These are phyloP conservation scores for Acidiella bohemica DNA, from an alignment of 495 filamentous ascomycete species.

Conservation along the genomic window DNA sequence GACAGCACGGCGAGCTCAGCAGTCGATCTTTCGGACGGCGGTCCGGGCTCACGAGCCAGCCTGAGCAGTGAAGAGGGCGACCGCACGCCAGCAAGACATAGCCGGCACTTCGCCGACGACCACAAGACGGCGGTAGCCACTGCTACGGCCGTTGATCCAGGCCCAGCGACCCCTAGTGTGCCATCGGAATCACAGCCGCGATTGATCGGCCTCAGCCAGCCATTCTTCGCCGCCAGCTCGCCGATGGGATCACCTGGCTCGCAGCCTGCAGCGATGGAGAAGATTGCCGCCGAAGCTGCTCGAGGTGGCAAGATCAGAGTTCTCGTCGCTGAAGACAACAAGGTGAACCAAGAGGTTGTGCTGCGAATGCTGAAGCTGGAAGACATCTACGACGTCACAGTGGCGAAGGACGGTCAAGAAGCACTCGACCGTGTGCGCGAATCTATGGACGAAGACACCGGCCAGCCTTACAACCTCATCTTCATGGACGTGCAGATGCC, in stretches of 20 bases:
- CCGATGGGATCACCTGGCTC: conserved; percentile 31
- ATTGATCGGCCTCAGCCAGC: conserved; percentile 69
- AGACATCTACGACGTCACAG: conserved; percentile 42
- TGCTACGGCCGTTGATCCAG: conserved; percentile 18
- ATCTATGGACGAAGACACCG: conserved; percentile 39
- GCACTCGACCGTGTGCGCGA: conserved; percentile 74
- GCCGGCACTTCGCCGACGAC: conserved; percentile 6
- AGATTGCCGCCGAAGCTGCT: conserved; percentile 32
- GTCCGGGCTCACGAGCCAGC: neutral
- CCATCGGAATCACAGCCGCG: conserved; percentile 49
- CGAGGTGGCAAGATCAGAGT: conserved; percentile 54
- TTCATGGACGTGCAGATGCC: conserved; percentile 98
- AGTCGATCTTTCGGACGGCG: conserved; percentile 5
- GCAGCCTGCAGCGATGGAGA: conserved; percentile 41
- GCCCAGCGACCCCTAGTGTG: conserved; percentile 15
- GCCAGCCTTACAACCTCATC: conserved; percentile 58
- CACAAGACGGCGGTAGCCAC: neutral
- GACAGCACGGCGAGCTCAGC: conserved; percentile 38
- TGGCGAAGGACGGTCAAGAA: conserved; percentile 63
- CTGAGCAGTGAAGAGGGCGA: conserved; percentile 3
- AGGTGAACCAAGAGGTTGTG: conserved; percentile 89
- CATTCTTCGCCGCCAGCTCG: conserved; percentile 61
- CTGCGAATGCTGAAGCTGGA: conserved; percentile 59
- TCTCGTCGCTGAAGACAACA: conserved; percentile 89
- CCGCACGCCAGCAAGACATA: conserved; percentile 9